Conservation (phyloP, 176 grass and related monocot species). For the Chrysopogon serrulatus region DNA sequence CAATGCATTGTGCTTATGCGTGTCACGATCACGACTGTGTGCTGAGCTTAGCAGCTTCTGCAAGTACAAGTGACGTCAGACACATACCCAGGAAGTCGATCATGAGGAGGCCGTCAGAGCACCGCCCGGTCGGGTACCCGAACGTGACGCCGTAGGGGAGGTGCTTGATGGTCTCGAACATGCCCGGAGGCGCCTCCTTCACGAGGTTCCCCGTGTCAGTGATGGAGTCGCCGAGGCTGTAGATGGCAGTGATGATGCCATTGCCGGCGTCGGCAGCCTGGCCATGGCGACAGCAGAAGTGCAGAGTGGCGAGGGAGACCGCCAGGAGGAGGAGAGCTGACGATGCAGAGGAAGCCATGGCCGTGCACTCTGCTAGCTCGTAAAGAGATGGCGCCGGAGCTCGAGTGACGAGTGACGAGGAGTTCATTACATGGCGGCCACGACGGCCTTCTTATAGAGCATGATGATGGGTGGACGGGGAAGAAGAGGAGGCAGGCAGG, state of each 20-base stretch:
- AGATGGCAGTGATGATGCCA: conserved; percentile 65
- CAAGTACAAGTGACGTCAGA: background rate
- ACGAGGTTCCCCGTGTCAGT: conserved; percentile 86
- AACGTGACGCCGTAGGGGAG: conserved; percentile 76
- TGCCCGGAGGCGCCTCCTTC: conserved; percentile 49
- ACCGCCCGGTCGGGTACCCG: conserved; percentile 69
- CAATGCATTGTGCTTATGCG: background rate
- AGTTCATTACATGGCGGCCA: background rate
- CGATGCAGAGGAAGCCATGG: conserved; percentile 36
- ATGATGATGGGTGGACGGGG: background rate
- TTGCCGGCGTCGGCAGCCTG: background rate
- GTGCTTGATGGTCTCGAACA: conserved; percentile 72
- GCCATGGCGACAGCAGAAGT: background rate
- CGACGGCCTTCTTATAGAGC: background rate
- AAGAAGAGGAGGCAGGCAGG: background rate
- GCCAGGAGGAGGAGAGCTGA: background rate
- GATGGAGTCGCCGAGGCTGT: conserved; percentile 95
- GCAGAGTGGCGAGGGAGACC: background rate
- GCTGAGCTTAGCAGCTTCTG: too few relatives aligned
- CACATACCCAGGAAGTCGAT: conserved; percentile 76
- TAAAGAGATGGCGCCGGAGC: background rate
- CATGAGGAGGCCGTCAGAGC: conserved; percentile 97
- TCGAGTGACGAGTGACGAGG: background rate
- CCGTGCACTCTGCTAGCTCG: background rate
- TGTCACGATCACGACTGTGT: background rate